Evolutionary conservation across 2,329 filamentous ascomycete species (phyloP), one percentile per base, ranked within the genome.

Genomic region (Tolypocladium capitatum): DNA sequence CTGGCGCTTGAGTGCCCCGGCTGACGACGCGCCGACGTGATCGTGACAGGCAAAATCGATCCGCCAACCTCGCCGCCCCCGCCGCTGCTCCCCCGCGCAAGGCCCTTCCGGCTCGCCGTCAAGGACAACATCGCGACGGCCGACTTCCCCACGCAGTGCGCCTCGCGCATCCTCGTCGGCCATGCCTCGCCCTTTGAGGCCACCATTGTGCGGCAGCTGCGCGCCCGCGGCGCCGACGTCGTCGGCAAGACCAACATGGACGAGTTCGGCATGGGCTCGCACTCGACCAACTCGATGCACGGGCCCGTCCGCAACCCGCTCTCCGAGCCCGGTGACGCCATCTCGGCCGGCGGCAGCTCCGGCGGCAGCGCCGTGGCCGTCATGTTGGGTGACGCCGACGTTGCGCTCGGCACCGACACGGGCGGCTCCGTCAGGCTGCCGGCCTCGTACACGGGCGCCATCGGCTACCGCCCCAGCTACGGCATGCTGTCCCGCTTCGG

Each of bases 191-290:
- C 90, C 4, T 91, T 85, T 64, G 80, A 90, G 61, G 88, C 91
- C 18, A 91, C 86, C 9, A 81, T 96, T 18, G 80, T 94, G 32
- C 68, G 73, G 46, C 76, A 82, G 56, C 73, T 96, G 32, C 75
- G 76, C 48, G 61, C 69, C 28, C 73, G 76, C 5, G 84, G 83
- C 38, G 81, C 79, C 6, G 63, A 75, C 6, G 63, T 91, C 2
- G 73, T 81, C 1, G 84, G 84, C 7, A 95, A 95, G 65, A 90
- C 88, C 2, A 95, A 94, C 62, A 81, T 97, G 72, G 92, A 97
- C 66, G 92, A 94, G 62, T 95, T 95, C 62, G 89, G 90, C 28
- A 95, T 95, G 90, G 89, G 89, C 2, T 94, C 88, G 9, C 83
- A 95, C 56, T 90, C 87, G 2, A 68, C 69, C 46, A 81, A 83